phyloP scores from a whole-genome alignment of 352 stramenopile species.

The Phytopythium vexans region DNA sequence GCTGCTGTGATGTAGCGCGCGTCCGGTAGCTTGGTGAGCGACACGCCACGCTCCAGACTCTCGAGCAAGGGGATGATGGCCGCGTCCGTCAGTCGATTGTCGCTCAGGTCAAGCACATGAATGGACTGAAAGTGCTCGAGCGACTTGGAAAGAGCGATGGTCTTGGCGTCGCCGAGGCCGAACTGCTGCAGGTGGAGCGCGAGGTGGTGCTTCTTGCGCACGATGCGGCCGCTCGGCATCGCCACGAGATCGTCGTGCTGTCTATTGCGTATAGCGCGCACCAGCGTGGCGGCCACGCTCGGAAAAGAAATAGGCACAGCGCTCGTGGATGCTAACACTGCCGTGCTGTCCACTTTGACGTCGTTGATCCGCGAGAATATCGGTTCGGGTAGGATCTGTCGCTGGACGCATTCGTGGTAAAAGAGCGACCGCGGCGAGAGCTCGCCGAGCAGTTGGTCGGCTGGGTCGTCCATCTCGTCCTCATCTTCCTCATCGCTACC shows the following conservation, averaged over 20 bases:
- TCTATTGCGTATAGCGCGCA: conserved; percentile 27
- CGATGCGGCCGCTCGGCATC: conserved; percentile 15
- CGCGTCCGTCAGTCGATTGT: conserved; percentile 64
- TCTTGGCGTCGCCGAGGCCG: conserved; percentile 60
- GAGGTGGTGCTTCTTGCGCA: conserved; percentile 36
- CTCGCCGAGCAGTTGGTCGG: conserved; percentile 18
- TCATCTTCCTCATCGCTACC: conserved; percentile 8
- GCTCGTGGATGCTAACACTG: conserved; percentile 2
- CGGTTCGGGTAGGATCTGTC: conserved; percentile 56
- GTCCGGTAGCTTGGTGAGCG: not conserved
- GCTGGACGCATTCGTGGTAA: conserved; percentile 59
- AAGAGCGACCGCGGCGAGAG: conserved; percentile 68
- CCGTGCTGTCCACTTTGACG: conserved; percentile 1
- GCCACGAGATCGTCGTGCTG: conserved; percentile 18
- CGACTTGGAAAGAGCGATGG: conserved; percentile 49
- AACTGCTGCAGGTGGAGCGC: conserved; percentile 68
- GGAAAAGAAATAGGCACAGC: conserved; percentile 24
- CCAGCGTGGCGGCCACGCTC: conserved; percentile 31
- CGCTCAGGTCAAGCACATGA: conserved; percentile 59
- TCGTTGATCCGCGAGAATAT: conserved; percentile 73
- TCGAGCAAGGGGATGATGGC: conserved; percentile 63
- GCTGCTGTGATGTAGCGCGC: not conserved
- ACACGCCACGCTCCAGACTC: conserved; percentile 23
- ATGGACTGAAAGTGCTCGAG: conserved; percentile 57
- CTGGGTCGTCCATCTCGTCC: conserved; percentile 8